Base-by-base conservation (phyloP, 129 eudicot species). In the Saussurea involucrata region DNA sequence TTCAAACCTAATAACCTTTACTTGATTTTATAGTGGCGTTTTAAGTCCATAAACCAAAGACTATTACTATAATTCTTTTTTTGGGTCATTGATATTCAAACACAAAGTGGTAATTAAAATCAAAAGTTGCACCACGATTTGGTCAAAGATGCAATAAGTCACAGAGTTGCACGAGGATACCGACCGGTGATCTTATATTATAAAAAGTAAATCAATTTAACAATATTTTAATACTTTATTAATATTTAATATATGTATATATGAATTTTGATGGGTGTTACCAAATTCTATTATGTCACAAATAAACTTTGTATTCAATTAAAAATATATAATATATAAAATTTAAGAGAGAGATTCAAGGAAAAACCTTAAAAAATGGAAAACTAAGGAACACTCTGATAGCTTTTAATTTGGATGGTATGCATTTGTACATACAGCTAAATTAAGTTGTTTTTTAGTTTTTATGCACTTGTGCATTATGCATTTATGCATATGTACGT, bases 121-220 rank as follows among this genome's bases (percentile, higher is more conserved):
- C 10, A 65, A 65, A 65, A 65, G 69, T 65, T 65, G 36, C 15
- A 65, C 11, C 69, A 65, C 28, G 33, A 17, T 12, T 27, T 65
- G 69, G 69, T 65, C 69, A 65, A 65, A 65, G 69, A 65, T 65
- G 69, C 69, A 65, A 65, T 36, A 65, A 65, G 18, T 65, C 9
- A 65, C 37, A 65, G 18, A 9, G 68, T 36, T 64, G 68, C 68
- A 64, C 68, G 68, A 64, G 37, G 69, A 65, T 65, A 20, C 27
- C 36, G 7, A 7, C 4, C 13, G 20, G 0, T 65, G 20, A 25
- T 12, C 69, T 65, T 28, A 3, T 61, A 61, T 9, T 27, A 27
- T 12, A 24, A 25, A 64, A 27, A 5, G 31, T 13, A 25, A 21
- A 27, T 64, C n/a, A 53, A 53, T 53, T 53, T 53, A 53, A 53